Conservation (phyloP, 768 basidiomycete genomes). For the Lactarius tabidus region DNA sequence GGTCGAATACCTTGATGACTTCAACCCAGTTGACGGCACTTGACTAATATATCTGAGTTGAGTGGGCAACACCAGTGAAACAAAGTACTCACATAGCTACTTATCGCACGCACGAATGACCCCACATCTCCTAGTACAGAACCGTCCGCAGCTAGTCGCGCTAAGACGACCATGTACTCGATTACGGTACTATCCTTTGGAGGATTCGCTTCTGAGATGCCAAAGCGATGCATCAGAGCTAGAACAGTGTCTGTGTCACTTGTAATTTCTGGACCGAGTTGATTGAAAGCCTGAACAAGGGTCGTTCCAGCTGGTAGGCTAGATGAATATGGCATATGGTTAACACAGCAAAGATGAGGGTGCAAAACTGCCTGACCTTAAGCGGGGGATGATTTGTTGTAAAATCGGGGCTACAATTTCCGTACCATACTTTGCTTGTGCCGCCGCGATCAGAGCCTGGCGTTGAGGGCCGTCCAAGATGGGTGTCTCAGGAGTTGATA, state of each 20-base stretch:
- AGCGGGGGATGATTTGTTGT: slow-evolving; percentile 64
- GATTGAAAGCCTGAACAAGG: slow-evolving; percentile 69
- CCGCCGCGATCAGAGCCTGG: slow-evolving; percentile 68
- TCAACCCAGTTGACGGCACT: slow-evolving; percentile 72
- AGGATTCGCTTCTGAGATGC: slow-evolving; percentile 65
- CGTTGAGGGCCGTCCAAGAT: slow-evolving; percentile 69
- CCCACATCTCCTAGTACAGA: slow-evolving; percentile 69
- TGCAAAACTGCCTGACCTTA: slow-evolving; percentile 52
- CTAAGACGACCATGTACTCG: slow-evolving; percentile 66
- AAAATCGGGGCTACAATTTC: slow-evolving; percentile 73
- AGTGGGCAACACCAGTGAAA: slow-evolving; percentile 13
- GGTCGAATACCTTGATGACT: slow-evolving; percentile 84
- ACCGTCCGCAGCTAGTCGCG: slow-evolving; percentile 69
- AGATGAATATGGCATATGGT: slow-evolving; percentile 20
- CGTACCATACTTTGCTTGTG: slow-evolving; percentile 74
- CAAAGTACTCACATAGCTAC: slow-evolving; percentile 59
- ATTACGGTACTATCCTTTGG: slow-evolving; percentile 67
- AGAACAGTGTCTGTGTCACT: slow-evolving; percentile 66
- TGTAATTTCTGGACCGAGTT: slow-evolving; percentile 77
- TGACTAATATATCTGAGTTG: slow-evolving; percentile 42
- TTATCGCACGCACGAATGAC: slow-evolving; percentile 65
- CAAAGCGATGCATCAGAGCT: slow-evolving; percentile 69
- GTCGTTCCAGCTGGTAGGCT: slow-evolving; percentile 66
- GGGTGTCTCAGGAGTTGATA: slow-evolving; percentile 63
- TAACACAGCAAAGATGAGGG: slow-evolving; percentile 17